Percentiles rank a stretch among this genome's conserved stretches.
Evolutionary conservation across 148 eudicot genomes (phyloP).

Genomic region (Vaccinium myrtillus): DNA sequence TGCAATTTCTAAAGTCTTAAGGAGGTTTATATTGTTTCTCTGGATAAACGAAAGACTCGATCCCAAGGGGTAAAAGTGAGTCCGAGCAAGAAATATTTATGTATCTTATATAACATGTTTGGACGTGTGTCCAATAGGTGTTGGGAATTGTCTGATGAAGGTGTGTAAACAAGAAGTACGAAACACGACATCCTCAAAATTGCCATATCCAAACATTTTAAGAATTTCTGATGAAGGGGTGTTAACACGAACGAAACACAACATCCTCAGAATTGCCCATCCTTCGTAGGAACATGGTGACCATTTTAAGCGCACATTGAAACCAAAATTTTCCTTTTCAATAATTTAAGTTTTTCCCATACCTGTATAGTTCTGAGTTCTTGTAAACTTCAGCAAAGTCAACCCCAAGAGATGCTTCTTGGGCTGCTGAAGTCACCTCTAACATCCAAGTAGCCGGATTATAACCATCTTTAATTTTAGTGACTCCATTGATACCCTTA

Average conservation of each 20-base stretch:
- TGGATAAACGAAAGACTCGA: background rate
- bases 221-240: background rate
- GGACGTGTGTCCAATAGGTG: background rate
- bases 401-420: conserved; percentile 49
- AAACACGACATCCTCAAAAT: background rate
- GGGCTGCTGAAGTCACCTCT: conserved; percentile 60
- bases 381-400: conserved; percentile 54
- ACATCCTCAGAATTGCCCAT: background rate
- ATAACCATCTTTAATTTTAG: background rate
- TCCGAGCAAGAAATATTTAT: background rate
- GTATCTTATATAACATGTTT: background rate
- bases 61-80: background rate
- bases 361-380: conserved; percentile 53
- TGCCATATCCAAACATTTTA: background rate
- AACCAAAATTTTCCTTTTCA: background rate
- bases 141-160: background rate
- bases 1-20: background rate
- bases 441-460: conserved; percentile 46
- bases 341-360: background rate
- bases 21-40: background rate
- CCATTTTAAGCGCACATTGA: background rate
- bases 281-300: background rate
- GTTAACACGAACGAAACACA: background rate
- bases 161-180: background rate
- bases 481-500: background rate